Base-by-base conservation (phyloP, 73 alveolate species). In the Paramecium octaurelia region DNA sequence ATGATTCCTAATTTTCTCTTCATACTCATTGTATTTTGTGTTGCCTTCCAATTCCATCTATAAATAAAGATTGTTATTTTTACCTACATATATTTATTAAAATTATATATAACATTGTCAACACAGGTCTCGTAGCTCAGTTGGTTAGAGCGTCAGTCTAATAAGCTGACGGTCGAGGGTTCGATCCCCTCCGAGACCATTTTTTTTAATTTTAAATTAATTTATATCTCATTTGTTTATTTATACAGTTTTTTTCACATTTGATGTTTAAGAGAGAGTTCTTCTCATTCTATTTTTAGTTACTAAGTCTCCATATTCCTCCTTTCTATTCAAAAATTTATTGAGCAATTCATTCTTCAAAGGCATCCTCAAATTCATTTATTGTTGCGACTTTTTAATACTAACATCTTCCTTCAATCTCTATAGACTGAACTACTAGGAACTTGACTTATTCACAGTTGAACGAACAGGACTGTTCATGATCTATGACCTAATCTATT, bases 71-170 rank as follows among this genome's bases (percentile, higher is more conserved):
- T 5, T 9, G 16, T 54, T 54, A 54, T 35, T 35, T 34, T 73
- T 34, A 36, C 84, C 84, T 73, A 36, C 57, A 73, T 73, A 73
- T 73, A 36, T 73, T 73, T 73, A 73, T 73, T 36, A n/a, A 73
- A 73, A 36, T 16, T 16, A 9, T 9, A 29, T 14, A 73, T 16
- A 9, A n/a, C 14, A 14, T 14, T 29, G 1, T 34, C 87, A 73
- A 16, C 18, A 73, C 57, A 58, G 93, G 87, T 86, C 93, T 68
- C 93, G 86, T 86, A 86, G 93, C 93, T 86, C 93, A 86, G 93
- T 86, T 86, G 93, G 93, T 86, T 86, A 86, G 93, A 86, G 93
- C 93, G 54, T 86, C 93, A 86, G 93, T 86, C 93, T 86, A 86
- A 86, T 86, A 86, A 86, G 86, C 93, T 86, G 93, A 86, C 54